Base-by-base conservation (phyloP, 164 flowering plant species). In the Dillenia suffruticosa region DNA sequence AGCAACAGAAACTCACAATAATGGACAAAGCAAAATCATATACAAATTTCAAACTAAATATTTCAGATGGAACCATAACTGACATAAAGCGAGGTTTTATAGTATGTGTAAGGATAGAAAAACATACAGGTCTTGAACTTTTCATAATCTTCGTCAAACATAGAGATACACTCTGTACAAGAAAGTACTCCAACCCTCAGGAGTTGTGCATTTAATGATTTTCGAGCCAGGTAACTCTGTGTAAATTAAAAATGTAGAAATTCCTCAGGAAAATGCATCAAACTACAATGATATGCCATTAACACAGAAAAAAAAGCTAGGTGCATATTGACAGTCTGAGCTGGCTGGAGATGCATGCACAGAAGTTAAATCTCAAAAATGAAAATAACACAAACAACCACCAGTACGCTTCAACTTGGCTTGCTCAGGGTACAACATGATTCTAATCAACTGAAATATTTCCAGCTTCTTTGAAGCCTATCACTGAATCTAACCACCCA, bases 191-290 rank as follows among this genome's bases (percentile, higher is more conserved):
- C 95, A 66, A 86, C 64, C 73, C 84, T 80, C 56, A 78, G 90
- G 64, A 94, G 75, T 62, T 90, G 97, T 61, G 61, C 26, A 65
- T 78, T 72, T 26, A 94, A 63, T 40, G 90, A 83, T 69, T 84
- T 87, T 58, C 69, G 84, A 56, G 84, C 97, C 45, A 94, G 74
- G 71, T 63, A 89, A 79, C 82, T 81, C 98, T 94, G 85, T 62
- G 58, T 54, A 62, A 56, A 43, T 11, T 48, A 63, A 67, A 53
- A 49, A 54, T 32, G 10, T n/a, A 13, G 9, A 26, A 26, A 44
- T 44, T 58, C 24, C 40, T 46, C 26, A 45, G 50, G 12, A 2
- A 59, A 15, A 59, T 50, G 15, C n/a, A 59, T 46, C 17, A 22
- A 59, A 8, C 10, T 5, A 54, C 56, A 54, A n/a, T 9, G 55